Evolutionary conservation across 2,329 filamentous ascomycete genomes (phyloP).

Genomic region (Aspergillus tanneri): DNA sequence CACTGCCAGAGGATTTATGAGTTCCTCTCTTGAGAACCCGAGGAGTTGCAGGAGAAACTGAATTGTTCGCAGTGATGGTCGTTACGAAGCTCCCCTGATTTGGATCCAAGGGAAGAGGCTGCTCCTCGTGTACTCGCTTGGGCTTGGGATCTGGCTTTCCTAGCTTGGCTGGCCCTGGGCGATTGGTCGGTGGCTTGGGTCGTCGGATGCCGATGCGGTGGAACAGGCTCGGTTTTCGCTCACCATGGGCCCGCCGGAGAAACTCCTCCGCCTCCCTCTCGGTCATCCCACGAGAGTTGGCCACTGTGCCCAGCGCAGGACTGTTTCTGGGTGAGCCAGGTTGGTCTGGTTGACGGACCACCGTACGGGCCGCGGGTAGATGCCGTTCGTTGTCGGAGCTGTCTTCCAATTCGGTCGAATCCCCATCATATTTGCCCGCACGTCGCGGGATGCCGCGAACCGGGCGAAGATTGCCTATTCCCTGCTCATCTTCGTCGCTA

Average conservation of each 20-base stretch:
- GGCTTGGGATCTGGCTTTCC: slow-evolving; percentile 41
- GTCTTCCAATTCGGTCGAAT: slow-evolving; percentile 62
- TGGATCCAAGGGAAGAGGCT: slow-evolving; percentile 15
- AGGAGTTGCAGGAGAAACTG: slow-evolving; percentile 20
- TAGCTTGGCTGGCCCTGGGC: slow-evolving; percentile 41
- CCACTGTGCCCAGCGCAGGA: slow-evolving; percentile 36
- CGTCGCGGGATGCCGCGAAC: slow-evolving; percentile 61
- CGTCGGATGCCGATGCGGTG: slow-evolving; percentile 34
- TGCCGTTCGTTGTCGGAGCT: slow-evolving; percentile 54
- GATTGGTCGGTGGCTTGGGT: slow-evolving; percentile 23
- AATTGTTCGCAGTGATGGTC: slow-evolving; percentile 21
- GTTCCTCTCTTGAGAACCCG: slow-evolving; percentile 31
- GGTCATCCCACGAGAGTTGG: slow-evolving; percentile 59
- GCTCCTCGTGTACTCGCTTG: slow-evolving; percentile 29
- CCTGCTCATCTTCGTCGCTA: slow-evolving; percentile 65
- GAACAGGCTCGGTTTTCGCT: slow-evolving; percentile 33
- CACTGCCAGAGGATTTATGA: slow-evolving; percentile 20
- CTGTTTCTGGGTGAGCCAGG: slow-evolving; percentile 24
- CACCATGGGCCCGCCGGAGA: slow-evolving; percentile 30
- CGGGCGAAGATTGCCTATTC: slow-evolving; percentile 45
- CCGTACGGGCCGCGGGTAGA: not conserved
- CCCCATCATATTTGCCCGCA: slow-evolving; percentile 59
- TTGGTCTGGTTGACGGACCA: slow-evolving; percentile 18
- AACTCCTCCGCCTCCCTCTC: slow-evolving; percentile 37
- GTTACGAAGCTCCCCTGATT: slow-evolving; percentile 17